A percentile compares a stretch with the other conserved stretches of the same genome.
Conservation (phyloP, 140 eudicot species). For the Erigeron philadelphicus region DNA sequence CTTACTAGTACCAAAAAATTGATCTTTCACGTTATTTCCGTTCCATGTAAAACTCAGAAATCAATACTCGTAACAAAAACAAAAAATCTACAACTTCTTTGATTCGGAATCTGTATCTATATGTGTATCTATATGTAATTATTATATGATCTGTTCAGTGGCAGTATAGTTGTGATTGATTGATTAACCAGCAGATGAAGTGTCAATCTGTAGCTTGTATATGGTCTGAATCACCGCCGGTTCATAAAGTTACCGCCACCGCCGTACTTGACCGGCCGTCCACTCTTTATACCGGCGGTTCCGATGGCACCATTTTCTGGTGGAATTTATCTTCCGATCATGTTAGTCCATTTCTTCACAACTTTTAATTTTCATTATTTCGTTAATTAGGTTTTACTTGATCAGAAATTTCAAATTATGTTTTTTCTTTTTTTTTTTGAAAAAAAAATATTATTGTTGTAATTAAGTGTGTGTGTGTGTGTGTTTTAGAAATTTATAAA, state of each 20-base stretch:
- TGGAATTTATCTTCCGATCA: slow-evolving; percentile 58
- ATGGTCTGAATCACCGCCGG: slow-evolving; percentile 94
- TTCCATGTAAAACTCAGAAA: too few relatives aligned
- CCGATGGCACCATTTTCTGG: slow-evolving; percentile 99
- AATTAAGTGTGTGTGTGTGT: too few relatives aligned
- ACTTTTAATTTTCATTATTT: not conserved
- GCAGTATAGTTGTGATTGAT: not conserved
- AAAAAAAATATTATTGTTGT: too few relatives aligned
- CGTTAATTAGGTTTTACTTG: slow-evolving; percentile 20
- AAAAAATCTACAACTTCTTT: too few relatives aligned
- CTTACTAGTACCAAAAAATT: too few relatives aligned
- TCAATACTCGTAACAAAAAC: too few relatives aligned
- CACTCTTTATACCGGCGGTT: slow-evolving; percentile 95
- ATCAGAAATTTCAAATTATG: too few relatives aligned
- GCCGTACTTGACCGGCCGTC: slow-evolving; percentile 63
- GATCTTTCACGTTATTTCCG: too few relatives aligned
- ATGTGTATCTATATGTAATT: too few relatives aligned
- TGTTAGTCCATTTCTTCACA: slow-evolving; percentile 28
- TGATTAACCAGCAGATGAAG: slow-evolving; percentile 50
- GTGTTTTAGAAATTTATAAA: too few relatives aligned
- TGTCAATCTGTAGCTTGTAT: slow-evolving; percentile 81
- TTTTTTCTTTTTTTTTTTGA: too few relatives aligned
- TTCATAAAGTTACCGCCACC: slow-evolving; percentile 81
- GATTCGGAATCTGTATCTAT: too few relatives aligned
- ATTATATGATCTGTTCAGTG: not conserved